phyloP scores from a whole-genome alignment of 176 grass and related monocot species.

The Phoenix roebelenii region DNA sequence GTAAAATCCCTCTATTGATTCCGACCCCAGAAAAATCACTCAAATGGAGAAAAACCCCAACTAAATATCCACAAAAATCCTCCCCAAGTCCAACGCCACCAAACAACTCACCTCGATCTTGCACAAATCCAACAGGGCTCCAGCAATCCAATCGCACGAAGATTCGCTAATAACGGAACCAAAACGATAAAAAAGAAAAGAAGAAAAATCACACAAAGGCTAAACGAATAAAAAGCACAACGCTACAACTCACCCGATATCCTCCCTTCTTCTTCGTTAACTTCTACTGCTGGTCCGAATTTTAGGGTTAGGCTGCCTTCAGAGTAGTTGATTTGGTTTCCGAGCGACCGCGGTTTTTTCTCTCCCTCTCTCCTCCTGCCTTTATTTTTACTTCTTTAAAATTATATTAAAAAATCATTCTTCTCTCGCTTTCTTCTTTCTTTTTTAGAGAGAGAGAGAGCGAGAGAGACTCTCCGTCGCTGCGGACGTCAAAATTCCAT shows the following conservation, averaged over 20 bases:
- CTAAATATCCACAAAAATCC: too few relatives aligned
- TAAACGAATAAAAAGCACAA: too few relatives aligned
- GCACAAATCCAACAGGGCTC: too few relatives aligned
- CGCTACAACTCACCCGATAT: too few relatives aligned
- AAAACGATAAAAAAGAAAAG: too few relatives aligned
- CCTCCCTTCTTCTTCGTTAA: background rate
- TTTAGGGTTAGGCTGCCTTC: constrained; percentile 28
- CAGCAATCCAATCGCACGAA: too few relatives aligned
- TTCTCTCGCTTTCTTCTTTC: constrained; percentile 20
- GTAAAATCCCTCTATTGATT: constrained; percentile 3
- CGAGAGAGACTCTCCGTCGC: constrained; percentile 23
- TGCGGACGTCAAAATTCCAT: constrained; percentile 99
- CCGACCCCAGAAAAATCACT: background rate
- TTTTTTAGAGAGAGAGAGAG: background rate
- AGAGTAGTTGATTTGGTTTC: background rate
- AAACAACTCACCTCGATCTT: too few relatives aligned
- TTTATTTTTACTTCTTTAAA: constrained; percentile 13
- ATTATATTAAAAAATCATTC: background rate
- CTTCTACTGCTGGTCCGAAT: background rate
- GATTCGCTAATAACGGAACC: too few relatives aligned
- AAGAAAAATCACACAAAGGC: background rate
- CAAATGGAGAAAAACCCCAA: too few relatives aligned
- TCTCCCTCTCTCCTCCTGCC: constrained; percentile 5
- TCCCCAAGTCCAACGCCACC: too few relatives aligned
- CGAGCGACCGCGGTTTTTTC: background rate